phyloP scores from a whole-genome alignment of 2,329 filamentous ascomycete genomes.

The Zymoseptoria crescenta region DNA sequence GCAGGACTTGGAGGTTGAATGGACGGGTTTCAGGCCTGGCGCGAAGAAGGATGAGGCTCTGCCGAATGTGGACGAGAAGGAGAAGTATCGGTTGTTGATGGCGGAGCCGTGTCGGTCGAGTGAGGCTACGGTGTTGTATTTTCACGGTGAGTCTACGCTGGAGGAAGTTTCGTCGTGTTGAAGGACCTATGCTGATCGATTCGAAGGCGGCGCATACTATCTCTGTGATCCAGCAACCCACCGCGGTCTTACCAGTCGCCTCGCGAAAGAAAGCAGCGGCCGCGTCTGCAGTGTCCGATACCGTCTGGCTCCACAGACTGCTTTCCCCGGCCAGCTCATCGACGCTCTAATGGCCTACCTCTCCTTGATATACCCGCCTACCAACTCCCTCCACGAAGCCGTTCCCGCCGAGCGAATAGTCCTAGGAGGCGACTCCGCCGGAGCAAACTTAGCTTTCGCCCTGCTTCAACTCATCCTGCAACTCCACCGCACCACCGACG shows the following conservation, averaged over 20 bases:
- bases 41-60: slow-evolving; percentile 45
- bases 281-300: slow-evolving; percentile 67
- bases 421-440: slow-evolving; percentile 67
- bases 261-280: slow-evolving; percentile 60
- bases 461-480: slow-evolving; percentile 63
- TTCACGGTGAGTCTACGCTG: slow-evolving; percentile 46
- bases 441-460: slow-evolving; percentile 61
- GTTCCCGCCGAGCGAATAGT: slow-evolving; percentile 60
- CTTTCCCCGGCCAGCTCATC: slow-evolving; percentile 66
- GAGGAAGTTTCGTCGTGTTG: neutral
- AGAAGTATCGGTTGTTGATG: slow-evolving; percentile 61
- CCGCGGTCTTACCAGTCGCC: slow-evolving; percentile 48
- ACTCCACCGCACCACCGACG: slow-evolving; percentile 42
- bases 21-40: slow-evolving; percentile 60
- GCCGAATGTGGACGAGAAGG: slow-evolving; percentile 52
- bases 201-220: slow-evolving; percentile 57
- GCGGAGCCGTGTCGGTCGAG: slow-evolving; percentile 49
- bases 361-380: slow-evolving; percentile 62
- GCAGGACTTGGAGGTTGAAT: slow-evolving; percentile 59
- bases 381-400: slow-evolving; percentile 57
- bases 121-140: slow-evolving; percentile 60
- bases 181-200: neutral
- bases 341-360: slow-evolving; percentile 69
- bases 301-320: slow-evolving; percentile 63
- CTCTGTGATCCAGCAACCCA: slow-evolving; percentile 64